phyloP scores from a whole-genome alignment of 306 rosid genomes.

The Rosa rugosa region DNA sequence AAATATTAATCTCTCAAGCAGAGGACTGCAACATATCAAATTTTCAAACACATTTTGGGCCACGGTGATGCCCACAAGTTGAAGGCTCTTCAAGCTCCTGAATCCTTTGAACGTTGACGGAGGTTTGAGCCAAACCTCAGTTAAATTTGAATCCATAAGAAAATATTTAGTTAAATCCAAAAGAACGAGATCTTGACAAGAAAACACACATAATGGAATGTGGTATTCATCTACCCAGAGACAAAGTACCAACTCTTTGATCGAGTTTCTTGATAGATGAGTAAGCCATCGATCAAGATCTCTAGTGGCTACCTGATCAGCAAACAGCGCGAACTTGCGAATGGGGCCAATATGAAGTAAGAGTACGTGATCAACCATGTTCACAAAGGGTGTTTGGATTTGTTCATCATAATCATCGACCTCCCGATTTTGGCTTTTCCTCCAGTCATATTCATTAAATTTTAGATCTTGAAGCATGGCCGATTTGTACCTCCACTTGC shows the following conservation, averaged over 20 bases:
- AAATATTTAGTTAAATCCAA: constrained; percentile 26
- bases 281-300: not conserved
- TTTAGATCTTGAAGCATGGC: constrained; percentile 45
- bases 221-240: not conserved
- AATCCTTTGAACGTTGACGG: constrained; percentile 52
- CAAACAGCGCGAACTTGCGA: constrained; percentile 38
- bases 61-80: constrained; percentile 28
- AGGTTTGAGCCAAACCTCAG: constrained; percentile 23
- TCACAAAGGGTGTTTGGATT: constrained; percentile 22
- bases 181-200: constrained; percentile 29
- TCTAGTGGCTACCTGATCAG: not conserved
- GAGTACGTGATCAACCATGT: constrained; percentile 53
- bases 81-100: constrained; percentile 50
- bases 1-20: constrained; percentile 50
- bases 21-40: constrained; percentile 44
- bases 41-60: constrained; percentile 45
- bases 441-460: constrained; percentile 32
- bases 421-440: not conserved
- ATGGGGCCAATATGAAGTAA: constrained; percentile 53
- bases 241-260: not conserved
- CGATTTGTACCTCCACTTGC: constrained; percentile 66
- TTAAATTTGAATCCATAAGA: no score
- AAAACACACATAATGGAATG: not conserved
- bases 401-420: no score
- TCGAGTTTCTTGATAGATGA: not conserved